Evolutionary conservation across 2,329 filamentous ascomycete genomes (phyloP).

Genomic region (Pseudofabraea citricarpa): DNA sequence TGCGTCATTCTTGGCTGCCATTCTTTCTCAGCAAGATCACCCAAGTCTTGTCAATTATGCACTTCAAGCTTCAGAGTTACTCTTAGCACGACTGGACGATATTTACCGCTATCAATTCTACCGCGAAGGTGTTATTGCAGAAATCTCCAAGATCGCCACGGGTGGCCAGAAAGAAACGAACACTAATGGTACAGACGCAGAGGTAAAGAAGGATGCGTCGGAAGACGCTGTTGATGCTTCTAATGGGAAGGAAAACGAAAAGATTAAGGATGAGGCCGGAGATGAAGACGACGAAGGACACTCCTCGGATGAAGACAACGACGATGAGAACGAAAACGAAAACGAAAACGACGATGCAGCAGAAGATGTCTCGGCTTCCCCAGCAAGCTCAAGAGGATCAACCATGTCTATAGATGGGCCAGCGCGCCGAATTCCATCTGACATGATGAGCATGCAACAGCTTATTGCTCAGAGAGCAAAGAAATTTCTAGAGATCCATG

Average conservation of each 20-base stretch:
- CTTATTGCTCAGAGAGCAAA: conserved; percentile 74
- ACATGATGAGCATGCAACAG: conserved; percentile 57
- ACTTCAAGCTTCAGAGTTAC: conserved; percentile 81
- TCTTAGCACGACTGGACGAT: conserved; percentile 76
- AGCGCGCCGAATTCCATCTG: conserved; percentile 41
- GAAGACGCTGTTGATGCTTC: conserved; percentile 26
- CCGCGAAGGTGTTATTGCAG: conserved; percentile 88
- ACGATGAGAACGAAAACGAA: conserved; percentile 45
- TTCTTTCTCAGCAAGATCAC: conserved; percentile 93
- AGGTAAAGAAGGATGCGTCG: conserved; percentile 12
- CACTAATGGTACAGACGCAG: conserved; percentile 13
- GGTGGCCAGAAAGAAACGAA: conserved; percentile 8
- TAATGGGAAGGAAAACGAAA: conserved; percentile 23
- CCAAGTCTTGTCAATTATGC: conserved; percentile 80
- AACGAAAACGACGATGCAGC: conserved; percentile 49
- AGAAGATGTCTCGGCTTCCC: conserved; percentile 33
- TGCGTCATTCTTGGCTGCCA: conserved; percentile 90
- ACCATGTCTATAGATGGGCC: conserved; percentile 59
- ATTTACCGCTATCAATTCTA: conserved; percentile 97
- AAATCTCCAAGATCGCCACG: conserved; percentile 77
- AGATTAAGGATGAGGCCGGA: conserved; percentile 10
- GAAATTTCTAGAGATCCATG: conserved; percentile 78
- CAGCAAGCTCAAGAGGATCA: conserved; percentile 52
- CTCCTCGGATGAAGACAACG: conserved; percentile 27
- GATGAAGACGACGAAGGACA: conserved; percentile 42